Evolutionary conservation across 23 red algal species (phyloP).

Genomic region (Gracilaria domingensis): DNA sequence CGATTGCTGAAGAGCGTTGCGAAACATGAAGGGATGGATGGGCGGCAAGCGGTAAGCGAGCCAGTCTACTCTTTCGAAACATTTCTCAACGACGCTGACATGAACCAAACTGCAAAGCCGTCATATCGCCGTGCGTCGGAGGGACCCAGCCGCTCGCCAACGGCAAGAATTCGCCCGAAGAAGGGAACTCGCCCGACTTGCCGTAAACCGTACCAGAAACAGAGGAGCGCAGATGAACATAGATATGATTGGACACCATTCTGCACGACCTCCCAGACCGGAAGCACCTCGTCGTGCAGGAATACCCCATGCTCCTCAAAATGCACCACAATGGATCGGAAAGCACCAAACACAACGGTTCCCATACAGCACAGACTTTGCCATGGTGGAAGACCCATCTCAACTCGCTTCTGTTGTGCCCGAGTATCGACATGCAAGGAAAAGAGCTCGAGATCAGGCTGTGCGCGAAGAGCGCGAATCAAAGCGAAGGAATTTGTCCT

Average conservation of each 20-base stretch:
- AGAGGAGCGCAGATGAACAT: slow-evolving; percentile 1
- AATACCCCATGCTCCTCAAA: neutral
- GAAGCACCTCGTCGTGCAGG: neutral
- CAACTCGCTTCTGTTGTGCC: slow-evolving; percentile 8
- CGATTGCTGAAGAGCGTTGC: neutral
- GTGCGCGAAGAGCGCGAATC: neutral
- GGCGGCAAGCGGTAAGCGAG: slow-evolving; percentile 31
- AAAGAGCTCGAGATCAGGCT: neutral
- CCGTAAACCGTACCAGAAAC: neutral
- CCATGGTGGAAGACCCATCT: slow-evolving; percentile 3
- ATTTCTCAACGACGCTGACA: neutral
- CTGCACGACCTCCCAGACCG: neutral
- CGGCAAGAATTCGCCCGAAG: slow-evolving; percentile 7
- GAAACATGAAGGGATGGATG: slow-evolving; percentile 23
- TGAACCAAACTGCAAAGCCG: neutral
- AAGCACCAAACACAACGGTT: neutral
- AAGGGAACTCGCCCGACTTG: slow-evolving; percentile 9
- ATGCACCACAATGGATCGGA: neutral
- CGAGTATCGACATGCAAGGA: slow-evolving; percentile 14
- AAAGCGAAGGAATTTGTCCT: neutral
- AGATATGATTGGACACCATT: neutral
- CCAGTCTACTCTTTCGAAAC: neutral
- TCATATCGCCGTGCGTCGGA: slow-evolving; percentile 4
- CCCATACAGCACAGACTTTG: neutral
- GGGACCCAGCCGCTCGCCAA: slow-evolving; percentile 14